Evolutionary conservation across 2,329 filamentous ascomycete genomes (phyloP), one percentile per base, ranked within the genome.

Genomic region (Capronia americana): DNA sequence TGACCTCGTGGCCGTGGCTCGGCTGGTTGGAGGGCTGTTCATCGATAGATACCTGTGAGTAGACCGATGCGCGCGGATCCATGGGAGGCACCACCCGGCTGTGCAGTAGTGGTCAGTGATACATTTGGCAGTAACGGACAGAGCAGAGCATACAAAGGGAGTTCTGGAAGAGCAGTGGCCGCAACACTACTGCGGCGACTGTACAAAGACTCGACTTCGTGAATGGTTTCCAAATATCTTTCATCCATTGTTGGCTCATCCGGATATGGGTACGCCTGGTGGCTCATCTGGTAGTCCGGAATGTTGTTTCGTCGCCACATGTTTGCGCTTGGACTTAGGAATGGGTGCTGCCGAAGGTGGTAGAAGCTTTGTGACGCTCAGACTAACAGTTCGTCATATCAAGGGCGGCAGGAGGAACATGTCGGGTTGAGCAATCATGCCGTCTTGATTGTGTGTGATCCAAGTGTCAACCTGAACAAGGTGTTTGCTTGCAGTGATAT

Each of bases 21-120:
- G 66, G 30, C 63, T 32, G 59, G 48, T 64, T 53, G 24, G 54
- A 63, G 66, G 54, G 73, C 34, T 90, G 90, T 55, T 88, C 71
- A 17, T 89, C 90, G 34, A 88, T 83, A 48, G 84, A 83, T 68
- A 78, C 68, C 50, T 65, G 67, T 11, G 69, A 67, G 50, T 70
- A 68, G 34, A 61, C 61, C 5, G 64, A 68, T 14, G 57, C 60
- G 12, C 62, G 57, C 23, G 69, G 66, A 51, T 38, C 64, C 68
- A 64, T 67, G 30, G 69, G 65, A 63, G 69, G 70, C 10, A 71
- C 69, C 56, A 69, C 66, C 46, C 69, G 72, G 66, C 71, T 70
- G 56, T 63, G 44, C 63, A 64, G 46, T 68, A 53, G 59, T 41
- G 44, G 58, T 61, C 58, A 61, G 58, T 41, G 8, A 30, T 54